Evolutionary conservation across 371 early-diverging fungal genomes (phyloP).

Genomic region (Phascolomyces articulosus): DNA sequence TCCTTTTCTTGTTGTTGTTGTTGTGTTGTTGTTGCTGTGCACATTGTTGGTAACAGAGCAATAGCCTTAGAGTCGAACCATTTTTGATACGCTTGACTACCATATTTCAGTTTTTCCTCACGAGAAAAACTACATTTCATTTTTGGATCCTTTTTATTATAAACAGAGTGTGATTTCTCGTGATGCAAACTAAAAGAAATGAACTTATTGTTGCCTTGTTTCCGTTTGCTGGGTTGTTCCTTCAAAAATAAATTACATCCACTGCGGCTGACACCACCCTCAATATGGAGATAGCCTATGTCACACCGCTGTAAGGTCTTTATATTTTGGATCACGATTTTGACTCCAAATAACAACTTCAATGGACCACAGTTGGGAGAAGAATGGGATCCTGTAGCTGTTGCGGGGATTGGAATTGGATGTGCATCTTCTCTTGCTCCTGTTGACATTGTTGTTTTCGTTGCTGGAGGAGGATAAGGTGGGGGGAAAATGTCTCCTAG

Average conservation of each 20-base stretch:
- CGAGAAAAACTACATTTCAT: neutral
- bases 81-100: neutral
- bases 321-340: neutral
- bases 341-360: neutral
- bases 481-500: neutral
- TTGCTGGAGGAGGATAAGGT: neutral
- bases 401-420: neutral
- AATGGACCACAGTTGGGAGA: neutral
- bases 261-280: neutral
- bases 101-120: neutral
- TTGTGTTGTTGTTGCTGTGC: neutral
- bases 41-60: neutral
- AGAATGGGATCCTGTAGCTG: neutral
- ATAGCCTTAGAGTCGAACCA: neutral
- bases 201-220: neutral
- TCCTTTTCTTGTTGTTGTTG: neutral
- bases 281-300: neutral
- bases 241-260: neutral
- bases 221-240: neutral
- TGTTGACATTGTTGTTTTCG: neutral
- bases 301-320: neutral
- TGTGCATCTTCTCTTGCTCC: neutral
- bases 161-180: neutral
- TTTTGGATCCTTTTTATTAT: neutral
- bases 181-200: neutral